Evolutionary conservation across 352 stramenopile genomes (phyloP).

Genomic region (Elongisporangium prolatum): DNA sequence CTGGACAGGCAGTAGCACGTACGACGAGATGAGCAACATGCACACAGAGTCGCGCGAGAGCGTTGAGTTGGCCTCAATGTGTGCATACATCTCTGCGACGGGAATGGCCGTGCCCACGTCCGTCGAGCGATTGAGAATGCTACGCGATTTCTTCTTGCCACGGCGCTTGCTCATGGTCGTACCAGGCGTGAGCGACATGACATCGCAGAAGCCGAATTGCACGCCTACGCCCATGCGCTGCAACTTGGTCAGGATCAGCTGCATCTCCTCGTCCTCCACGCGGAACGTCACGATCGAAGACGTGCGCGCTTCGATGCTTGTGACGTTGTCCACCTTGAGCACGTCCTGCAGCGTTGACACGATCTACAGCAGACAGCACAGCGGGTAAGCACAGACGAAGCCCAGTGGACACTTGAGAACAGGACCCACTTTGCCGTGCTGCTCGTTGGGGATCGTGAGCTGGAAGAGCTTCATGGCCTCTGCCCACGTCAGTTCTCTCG

Average conservation of each 20-base stretch:
- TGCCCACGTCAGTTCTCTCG: not conserved
- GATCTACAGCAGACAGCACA: constrained; percentile 26
- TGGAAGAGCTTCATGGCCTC: constrained; percentile 83
- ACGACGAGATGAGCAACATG: constrained; percentile 87
- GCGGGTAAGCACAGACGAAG: not conserved
- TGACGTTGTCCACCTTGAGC: constrained; percentile 80
- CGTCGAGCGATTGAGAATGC: constrained; percentile 72
- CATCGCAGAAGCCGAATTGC: constrained; percentile 84
- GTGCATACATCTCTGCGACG: constrained; percentile 85
- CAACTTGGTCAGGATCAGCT: constrained; percentile 76
- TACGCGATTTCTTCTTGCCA: constrained; percentile 38
- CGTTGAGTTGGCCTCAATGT: constrained; percentile 80
- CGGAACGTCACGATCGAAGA: constrained; percentile 86
- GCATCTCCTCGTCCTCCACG: constrained; percentile 82
- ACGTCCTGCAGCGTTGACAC: constrained; percentile 78
- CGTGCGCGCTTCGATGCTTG: constrained; percentile 77
- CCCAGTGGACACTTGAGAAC: not conserved
- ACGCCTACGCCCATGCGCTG: constrained; percentile 79
- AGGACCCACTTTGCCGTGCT: constrained; percentile 55
- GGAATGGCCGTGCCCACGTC: constrained; percentile 78
- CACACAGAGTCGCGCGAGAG: constrained; percentile 76
- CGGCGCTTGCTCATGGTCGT: constrained; percentile 68
- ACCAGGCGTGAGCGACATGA: constrained; percentile 84
- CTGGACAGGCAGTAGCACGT: constrained; percentile 15
- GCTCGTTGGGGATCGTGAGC: constrained; percentile 80